Conservation (phyloP, 805 yeast species). For the Saccharomycopsis javanensis region DNA sequence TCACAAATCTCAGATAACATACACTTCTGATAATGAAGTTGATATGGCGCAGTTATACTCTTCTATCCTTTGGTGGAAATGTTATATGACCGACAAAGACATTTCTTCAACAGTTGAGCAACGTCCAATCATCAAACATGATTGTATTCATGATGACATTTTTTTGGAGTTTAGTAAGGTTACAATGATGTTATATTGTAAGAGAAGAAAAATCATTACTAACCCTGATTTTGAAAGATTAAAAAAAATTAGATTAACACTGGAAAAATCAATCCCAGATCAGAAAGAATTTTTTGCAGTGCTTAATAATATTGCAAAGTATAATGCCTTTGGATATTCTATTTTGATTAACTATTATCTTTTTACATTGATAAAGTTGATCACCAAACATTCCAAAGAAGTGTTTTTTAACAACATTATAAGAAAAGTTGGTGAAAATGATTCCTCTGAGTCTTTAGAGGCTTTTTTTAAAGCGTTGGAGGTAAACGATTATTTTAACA, state of each 20-base stretch:
- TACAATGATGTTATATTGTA: constrained; percentile 2
- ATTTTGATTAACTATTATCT: constrained; percentile 8
- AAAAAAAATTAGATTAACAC: not conserved
- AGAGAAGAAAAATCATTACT: not conserved
- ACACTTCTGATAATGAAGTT: not conserved
- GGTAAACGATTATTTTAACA: constrained; percentile 4
- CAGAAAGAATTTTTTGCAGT: constrained; percentile 4
- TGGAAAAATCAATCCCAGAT: not conserved
- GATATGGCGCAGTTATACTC: not conserved
- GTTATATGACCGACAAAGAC: constrained; percentile 10
- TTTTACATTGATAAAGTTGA: not conserved
- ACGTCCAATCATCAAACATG: constrained; percentile 1
- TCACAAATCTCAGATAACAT: constrained; percentile 1
- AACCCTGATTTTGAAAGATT: constrained; percentile 1
- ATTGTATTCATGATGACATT: constrained; percentile 2
- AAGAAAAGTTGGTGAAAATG: constrained; percentile 3
- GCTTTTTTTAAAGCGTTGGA: constrained; percentile 8
- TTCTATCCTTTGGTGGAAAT: constrained; percentile 5
- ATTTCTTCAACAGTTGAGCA: constrained; percentile 7
- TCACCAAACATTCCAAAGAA: not conserved
- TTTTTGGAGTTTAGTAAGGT: constrained; percentile 8
- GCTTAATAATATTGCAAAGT: constrained; percentile 10
- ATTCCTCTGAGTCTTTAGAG: not conserved
- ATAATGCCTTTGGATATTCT: constrained; percentile 3
- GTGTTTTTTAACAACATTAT: constrained; percentile 2